phyloP scores from a whole-genome alignment of 371 early-diverging fungal species.

The Lichtheimia ramosa region DNA sequence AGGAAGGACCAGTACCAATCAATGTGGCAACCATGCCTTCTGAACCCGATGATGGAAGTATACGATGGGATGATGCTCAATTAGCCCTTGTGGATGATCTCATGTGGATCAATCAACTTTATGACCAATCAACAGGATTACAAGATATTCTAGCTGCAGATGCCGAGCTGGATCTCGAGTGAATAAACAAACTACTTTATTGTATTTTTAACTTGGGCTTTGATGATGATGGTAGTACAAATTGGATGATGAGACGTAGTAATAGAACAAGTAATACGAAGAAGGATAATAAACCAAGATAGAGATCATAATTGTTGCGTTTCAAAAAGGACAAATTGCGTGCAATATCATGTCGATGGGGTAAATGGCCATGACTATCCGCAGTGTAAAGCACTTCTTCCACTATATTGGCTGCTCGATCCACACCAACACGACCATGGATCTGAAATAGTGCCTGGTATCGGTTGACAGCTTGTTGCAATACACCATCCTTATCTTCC shows the following conservation, averaged over 20 bases:
- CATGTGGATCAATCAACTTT: conserved; percentile 8
- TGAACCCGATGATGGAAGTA: conserved; percentile 20
- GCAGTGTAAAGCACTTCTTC: conserved; percentile 24
- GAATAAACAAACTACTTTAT: neutral
- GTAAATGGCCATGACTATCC: conserved; percentile 5
- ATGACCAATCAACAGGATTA: conserved; percentile 4
- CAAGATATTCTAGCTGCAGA: conserved; percentile 14
- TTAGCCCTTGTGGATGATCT: conserved; percentile 31
- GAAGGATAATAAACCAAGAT: neutral
- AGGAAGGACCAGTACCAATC: conserved; percentile 34
- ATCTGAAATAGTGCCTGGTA: conserved; percentile 20
- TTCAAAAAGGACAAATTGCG: conserved; percentile 27
- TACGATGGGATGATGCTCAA: conserved; percentile 32
- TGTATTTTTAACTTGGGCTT: neutral
- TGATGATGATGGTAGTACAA: too few relatives aligned
- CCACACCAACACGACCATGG: conserved; percentile 11
- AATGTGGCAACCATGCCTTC: conserved; percentile 37
- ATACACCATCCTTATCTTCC: neutral
- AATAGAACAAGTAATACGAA: too few relatives aligned
- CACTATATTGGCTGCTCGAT: conserved; percentile 23
- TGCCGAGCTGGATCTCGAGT: conserved; percentile 15
- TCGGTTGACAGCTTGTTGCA: conserved; percentile 10
- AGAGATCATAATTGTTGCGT: conserved; percentile 25
- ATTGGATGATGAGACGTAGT: too few relatives aligned
- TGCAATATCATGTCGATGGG: conserved; percentile 15